Base-by-base conservation (phyloP, 164 flowering plant species). In the Kingdonia uniflora region DNA sequence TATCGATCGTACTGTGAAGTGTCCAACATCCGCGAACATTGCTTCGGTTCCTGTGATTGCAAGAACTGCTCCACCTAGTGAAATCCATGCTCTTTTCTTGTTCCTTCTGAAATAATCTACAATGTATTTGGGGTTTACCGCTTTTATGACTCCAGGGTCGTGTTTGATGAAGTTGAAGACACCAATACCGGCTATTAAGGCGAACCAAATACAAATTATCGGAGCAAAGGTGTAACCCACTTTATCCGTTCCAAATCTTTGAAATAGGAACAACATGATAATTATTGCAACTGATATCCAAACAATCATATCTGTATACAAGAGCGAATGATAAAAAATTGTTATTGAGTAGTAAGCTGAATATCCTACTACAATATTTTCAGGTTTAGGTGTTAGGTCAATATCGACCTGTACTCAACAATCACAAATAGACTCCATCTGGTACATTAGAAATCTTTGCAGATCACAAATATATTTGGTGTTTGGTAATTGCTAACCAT, bases 201-300 rank as follows among this genome's bases (percentile, higher is more conserved):
- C 1, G 60, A 85, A 84, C 95, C 95, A 84, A 13, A 83, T 4
- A 14, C 67, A 65, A 1, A 84, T 65, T 15, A 86, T 71, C 7
- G 88, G 91, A 0, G 95, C 91, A 55, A 86, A 86, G 49, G 49
- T 68, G 58, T 72, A 78, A 21, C 91, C 95, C 6, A 87, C 92
- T 71, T 74, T 84, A 48, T 81, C 89, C 0, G 95, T 84, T 41
- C 89, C 95, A 56, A 77, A 77, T 62, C 88, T 72, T 58, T 86
- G 95, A 46, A 67, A 59, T 58, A 58, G 20, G 74, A 79, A 81
- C 3, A 76, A 61, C 13, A 54, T 40, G 23, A 81, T 49, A 58
- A 77, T 38, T 41, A 81, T 77, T 26, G 49, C 76, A 16, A 68
- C 76, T 20, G 87, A 74, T 42, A 70, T 56, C 76, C 71, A 68